Base-by-base conservation (phyloP, 352 stramenopile genomes). In the Phytopythium montanum region DNA sequence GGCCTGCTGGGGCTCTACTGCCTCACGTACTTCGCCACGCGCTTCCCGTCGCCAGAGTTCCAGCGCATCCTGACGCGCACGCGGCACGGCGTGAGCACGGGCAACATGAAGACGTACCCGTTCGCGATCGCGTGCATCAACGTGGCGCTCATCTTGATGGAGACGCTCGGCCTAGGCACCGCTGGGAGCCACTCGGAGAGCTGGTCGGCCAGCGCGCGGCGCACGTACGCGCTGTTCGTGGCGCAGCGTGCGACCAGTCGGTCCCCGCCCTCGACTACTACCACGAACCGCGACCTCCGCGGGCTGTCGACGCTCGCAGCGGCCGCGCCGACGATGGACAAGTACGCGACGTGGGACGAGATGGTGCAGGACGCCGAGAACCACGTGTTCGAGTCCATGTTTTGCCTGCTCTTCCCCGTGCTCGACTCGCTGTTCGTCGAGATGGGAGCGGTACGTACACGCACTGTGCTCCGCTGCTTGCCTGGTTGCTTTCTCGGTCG, bases 31-130 rank as follows among this genome's bases (percentile, higher is more conserved):
- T 95, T 94, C 62, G 79, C 88, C 36, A 85, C 68, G 23, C 34
- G 68, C 21, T 77, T 85, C 41, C 77, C 84, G 29, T 81, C 76
- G 14, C 66, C 65, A 36, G 72, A 91, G 36, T 90, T 90, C 45
- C 65, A 81, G 60, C 74, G 80, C 19, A 94, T 92, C 48, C 69
- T 92, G 26, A 73, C 80, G 23, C 79, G 86, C 39, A 93, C 82
- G 7, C 76, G 84, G 13, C 82, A 91, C 70, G 85, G 84, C 59
- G 84, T 94, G 56, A 94, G 86, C 62, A 75, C 87, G 69, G 86
- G 84, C 39, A 90, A 95, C 71, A 88, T 95, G 79, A 92, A 92
- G 59, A 94, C 92, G 69, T 95, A 95, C 49, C 86, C 86, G 23
- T 66, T 95, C n/a, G 84, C 84, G 25, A 91, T 95, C 52, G 86